Evolutionary conservation across 108 stramenopile species (phyloP).

Genomic region (Cyclotella atomus): DNA sequence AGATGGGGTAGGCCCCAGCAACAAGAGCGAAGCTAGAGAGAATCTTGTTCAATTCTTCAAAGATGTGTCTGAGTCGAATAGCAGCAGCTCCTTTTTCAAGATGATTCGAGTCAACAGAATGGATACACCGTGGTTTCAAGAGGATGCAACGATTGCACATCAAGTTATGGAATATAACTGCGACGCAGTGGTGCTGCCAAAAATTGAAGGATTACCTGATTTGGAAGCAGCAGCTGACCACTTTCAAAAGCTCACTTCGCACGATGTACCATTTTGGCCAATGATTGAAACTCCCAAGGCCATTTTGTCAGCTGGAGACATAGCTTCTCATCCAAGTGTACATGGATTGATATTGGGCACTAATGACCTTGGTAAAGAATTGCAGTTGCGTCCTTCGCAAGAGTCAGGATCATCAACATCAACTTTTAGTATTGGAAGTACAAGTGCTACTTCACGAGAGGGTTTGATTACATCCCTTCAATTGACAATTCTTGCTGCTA

Average conservation of each 20-base stretch:
- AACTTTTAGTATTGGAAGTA: not conserved
- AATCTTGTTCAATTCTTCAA: conserved; percentile 10
- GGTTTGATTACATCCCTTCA: conserved; percentile 13
- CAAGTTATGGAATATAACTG: not conserved
- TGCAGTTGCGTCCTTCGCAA: not conserved
- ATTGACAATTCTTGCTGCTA: conserved; percentile 15
- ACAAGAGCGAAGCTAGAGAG: conserved; percentile 7
- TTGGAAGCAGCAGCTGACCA: not conserved
- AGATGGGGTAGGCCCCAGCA: conserved; percentile 15
- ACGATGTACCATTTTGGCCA: conserved; percentile 15
- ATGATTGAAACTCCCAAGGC: conserved; percentile 30
- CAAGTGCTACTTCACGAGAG: conserved; percentile 1
- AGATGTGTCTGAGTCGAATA: not conserved
- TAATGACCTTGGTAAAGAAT: conserved; percentile 12
- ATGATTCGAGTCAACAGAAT: conserved; percentile 10
- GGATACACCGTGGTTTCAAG: conserved; percentile 24
- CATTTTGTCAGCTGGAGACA: conserved; percentile 3
- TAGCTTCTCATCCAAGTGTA: conserved; percentile 23
- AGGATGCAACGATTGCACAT: not conserved
- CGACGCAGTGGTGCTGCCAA: conserved; percentile 11
- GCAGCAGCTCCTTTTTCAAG: not conserved
- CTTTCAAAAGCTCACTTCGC: not conserved
- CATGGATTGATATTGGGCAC: conserved; percentile 19
- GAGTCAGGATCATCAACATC: not conserved
- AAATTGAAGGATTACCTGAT: conserved; percentile 19